phyloP scores from a whole-genome alignment of 1,284 basidiomycete species.

The Puccinia novopanici region DNA sequence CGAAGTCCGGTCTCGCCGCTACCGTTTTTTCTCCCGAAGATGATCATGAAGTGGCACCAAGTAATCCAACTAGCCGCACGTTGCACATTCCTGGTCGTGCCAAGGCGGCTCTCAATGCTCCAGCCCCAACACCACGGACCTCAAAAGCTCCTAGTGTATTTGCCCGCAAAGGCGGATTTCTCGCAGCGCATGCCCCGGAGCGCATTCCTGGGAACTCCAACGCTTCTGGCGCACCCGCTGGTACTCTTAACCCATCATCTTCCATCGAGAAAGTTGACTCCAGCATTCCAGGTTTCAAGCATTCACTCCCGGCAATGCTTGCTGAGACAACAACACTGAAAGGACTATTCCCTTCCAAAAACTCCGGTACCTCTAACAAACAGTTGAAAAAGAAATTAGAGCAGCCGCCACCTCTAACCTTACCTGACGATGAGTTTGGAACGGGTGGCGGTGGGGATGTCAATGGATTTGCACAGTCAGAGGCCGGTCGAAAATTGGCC shows the following conservation, averaged over 20 bases:
- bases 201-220: slow-evolving; percentile 42
- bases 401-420: slow-evolving; percentile 46
- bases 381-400: slow-evolving; percentile 42
- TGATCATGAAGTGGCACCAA: slow-evolving; percentile 20
- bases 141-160: slow-evolving; percentile 49
- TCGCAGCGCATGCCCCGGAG: slow-evolving; percentile 49
- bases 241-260: slow-evolving; percentile 10
- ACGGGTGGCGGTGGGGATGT: slow-evolving; percentile 44
- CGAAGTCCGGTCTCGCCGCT: slow-evolving; percentile 29
- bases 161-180: slow-evolving; percentile 49
- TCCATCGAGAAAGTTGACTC: slow-evolving; percentile 46
- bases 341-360: slow-evolving; percentile 34
- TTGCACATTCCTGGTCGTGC: slow-evolving; percentile 50
- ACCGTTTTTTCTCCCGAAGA: slow-evolving; percentile 44
- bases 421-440: slow-evolving; percentile 50
- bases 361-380: slow-evolving; percentile 25
- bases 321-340: slow-evolving; percentile 47
- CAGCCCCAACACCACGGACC: slow-evolving; percentile 14
- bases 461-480: slow-evolving; percentile 48
- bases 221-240: not conserved
- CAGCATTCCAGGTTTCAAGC: slow-evolving; percentile 50
- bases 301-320: slow-evolving; percentile 48
- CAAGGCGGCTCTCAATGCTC: slow-evolving; percentile 45
- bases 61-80: slow-evolving; percentile 15
- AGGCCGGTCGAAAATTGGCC: slow-evolving; percentile 47